Conservation (phyloP, 805 yeast species). For the Yarrowia sp. region DNA sequence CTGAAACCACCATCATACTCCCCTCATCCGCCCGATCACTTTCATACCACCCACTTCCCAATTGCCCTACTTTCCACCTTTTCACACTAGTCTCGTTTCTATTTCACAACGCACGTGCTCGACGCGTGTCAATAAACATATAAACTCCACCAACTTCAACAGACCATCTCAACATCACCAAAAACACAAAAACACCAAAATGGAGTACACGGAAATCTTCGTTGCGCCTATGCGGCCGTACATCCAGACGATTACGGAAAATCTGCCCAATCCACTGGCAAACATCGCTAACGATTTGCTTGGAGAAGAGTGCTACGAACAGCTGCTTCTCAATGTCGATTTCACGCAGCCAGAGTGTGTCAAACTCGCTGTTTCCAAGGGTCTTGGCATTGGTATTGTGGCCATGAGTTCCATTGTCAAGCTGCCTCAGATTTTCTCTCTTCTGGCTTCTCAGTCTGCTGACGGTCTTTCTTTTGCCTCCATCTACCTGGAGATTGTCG, state of each 20-base stretch:
- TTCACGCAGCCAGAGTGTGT: slow-evolving; percentile 34
- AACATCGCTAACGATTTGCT: slow-evolving; percentile 29
- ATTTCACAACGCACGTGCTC: not conserved
- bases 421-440: slow-evolving; percentile 43
- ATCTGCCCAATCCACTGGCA: slow-evolving; percentile 33
- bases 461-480: slow-evolving; percentile 40
- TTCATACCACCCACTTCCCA: not conserved
- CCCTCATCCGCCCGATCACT: not conserved
- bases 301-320: slow-evolving; percentile 32
- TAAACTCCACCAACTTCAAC: not conserved
- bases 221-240: slow-evolving; percentile 28
- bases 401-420: slow-evolving; percentile 41
- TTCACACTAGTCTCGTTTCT: not conserved
- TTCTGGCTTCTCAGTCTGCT: slow-evolving; percentile 38
- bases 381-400: slow-evolving; percentile 41
- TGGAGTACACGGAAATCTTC: slow-evolving; percentile 26
- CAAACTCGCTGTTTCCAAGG: slow-evolving; percentile 37
- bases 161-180: not conserved
- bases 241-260: slow-evolving; percentile 28
- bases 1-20: not conserved
- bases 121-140: not conserved
- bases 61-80: not conserved
- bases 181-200: not conserved
- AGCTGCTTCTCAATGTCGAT: slow-evolving; percentile 31
- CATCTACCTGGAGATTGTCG: slow-evolving; percentile 39